Base-by-base conservation (phyloP, 805 yeast genomes). In the Candida nemodendra region DNA sequence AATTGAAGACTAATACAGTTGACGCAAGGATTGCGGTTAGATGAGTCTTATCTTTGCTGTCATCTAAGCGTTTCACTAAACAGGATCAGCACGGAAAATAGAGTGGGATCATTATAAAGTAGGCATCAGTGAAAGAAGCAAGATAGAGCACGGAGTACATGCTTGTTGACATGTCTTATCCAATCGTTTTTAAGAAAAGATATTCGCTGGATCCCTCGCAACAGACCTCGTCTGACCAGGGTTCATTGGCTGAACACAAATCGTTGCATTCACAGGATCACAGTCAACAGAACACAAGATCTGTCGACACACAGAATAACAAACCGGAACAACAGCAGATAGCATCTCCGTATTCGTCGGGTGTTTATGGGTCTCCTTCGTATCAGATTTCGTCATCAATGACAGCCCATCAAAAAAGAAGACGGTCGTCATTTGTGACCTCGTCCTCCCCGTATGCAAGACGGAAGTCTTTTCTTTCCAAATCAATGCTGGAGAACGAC, bases 401-500 rank as follows among this genome's bases (percentile, higher is more conserved):
- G 11, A 11, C 9, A 21, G 24, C 11, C 9, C 38, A 31, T 8
- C 37, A 39, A 16, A 33, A 38, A 9, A 47, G 59, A 42, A 47
- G 64, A 18, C 49, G 42, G 22, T 59, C 66, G 9, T 58, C 65
- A 1, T 58, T 63, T 30, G 41, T 50, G 9, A 62, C 72, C 1
- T 46, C 69, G 2, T 65, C 73, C 9, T 72, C 80, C 0, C 80
- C 80, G 1, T 69, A 75, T 66, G 72, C 73, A 21, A 64, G 81
- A 46, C 60, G 84, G 32, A 69, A 72, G 47, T 74, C 81, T 4
- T 78, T 78, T 46, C 59, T 80, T 17, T 77, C 84, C 0, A 54
- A 62, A n/a, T 53, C 74, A 12, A 79, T 80, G 84, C 60, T 79
- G 22, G 67, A 71, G 21, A 66, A 71, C 51, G 87, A 80, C 50